Conservation (phyloP, 768 basidiomycete species). For the Podaxis sp. region DNA sequence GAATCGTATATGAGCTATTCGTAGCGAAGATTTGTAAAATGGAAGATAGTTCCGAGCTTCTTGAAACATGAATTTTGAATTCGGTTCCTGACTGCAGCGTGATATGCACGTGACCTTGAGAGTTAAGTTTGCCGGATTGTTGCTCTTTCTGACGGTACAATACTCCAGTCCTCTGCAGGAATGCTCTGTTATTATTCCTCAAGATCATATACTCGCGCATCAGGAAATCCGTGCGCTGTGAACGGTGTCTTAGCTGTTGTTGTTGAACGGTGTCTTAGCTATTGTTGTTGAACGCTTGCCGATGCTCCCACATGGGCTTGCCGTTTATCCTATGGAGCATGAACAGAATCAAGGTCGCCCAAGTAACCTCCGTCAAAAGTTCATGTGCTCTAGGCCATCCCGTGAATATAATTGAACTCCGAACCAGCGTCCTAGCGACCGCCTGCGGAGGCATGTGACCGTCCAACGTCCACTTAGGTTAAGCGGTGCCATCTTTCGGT, state of each 20-base stretch:
- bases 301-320: not conserved
- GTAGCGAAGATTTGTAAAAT: not conserved
- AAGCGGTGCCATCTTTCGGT: not conserved
- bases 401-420: not conserved
- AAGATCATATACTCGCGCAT: not conserved
- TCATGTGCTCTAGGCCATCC: not conserved
- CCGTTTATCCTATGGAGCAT: not conserved
- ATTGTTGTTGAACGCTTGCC: not conserved
- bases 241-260: not conserved
- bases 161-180: not conserved
- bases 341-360: not conserved
- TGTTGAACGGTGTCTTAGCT: not conserved
- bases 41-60: not conserved
- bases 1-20: not conserved
- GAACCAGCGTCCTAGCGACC: not conserved
- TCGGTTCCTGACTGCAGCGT: not conserved
- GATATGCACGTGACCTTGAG: not conserved
- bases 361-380: not conserved
- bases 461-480: not conserved
- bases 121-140: not conserved
- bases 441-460: not conserved
- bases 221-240: no score
- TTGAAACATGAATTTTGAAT: not conserved
- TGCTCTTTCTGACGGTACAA: no score
- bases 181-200: not conserved